phyloP scores from a whole-genome alignment of 179 eudicot genomes.

The Beta corolliflora region DNA sequence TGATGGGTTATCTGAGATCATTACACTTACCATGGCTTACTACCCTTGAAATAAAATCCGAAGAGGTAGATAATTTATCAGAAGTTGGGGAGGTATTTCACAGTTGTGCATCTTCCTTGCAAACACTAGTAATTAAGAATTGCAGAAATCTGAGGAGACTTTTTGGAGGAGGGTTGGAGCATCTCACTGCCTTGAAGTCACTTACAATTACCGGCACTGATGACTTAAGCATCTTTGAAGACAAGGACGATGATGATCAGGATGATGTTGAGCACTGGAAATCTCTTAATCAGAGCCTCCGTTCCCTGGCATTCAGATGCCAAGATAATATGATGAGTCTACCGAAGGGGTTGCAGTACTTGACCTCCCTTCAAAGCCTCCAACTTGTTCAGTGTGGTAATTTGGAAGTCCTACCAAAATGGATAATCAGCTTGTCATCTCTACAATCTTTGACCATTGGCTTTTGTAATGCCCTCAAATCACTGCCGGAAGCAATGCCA shows the following conservation, averaged over 20 bases:
- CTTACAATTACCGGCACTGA: not conserved
- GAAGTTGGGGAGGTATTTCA: not conserved
- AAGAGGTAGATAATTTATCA: not conserved
- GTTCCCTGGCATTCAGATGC: not conserved
- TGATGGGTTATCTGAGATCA: not conserved
- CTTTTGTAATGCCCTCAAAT: not conserved
- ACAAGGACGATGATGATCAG: not conserved
- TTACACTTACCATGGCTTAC: not conserved
- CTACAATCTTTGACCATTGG: not conserved
- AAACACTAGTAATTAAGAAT: not conserved
- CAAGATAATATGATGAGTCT: not conserved
- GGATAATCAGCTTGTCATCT: not conserved
- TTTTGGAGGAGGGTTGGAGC: not conserved
- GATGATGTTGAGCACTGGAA: not conserved
- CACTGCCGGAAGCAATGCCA: not conserved
- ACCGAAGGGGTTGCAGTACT: not conserved
- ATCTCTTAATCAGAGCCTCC: not conserved
- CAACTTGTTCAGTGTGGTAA: not conserved
- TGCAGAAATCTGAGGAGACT: not conserved
- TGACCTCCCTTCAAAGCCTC: not conserved
- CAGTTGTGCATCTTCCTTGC: not conserved
- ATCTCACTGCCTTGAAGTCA: not conserved
- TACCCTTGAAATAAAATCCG: not conserved
- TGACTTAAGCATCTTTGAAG: not conserved
- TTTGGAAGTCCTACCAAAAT: not conserved